A percentile compares a stretch with the other conserved stretches of the same genome.
Conservation (phyloP, 768 basidiomycete species). For the Tricholoma hemisulphureum region DNA sequence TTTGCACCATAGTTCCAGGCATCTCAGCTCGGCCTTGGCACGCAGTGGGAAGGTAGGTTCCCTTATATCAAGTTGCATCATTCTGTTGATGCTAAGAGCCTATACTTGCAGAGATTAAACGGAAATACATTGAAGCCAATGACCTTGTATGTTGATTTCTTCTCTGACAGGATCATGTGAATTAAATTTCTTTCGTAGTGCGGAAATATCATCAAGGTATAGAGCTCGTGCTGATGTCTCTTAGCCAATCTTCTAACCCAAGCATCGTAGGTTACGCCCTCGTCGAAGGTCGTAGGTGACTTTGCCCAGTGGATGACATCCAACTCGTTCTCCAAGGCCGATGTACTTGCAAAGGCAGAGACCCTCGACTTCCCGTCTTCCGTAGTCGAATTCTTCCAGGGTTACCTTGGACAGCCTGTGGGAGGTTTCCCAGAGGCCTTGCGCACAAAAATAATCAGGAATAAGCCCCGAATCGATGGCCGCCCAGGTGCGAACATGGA, state of each 20-base stretch:
- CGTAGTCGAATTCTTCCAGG: slow-evolving; percentile 98
- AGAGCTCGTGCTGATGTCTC: background rate
- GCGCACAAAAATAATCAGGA: slow-evolving; percentile 86
- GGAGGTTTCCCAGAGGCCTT: slow-evolving; percentile 99
- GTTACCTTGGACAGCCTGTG: slow-evolving; percentile 95
- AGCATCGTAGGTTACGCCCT: slow-evolving; percentile 78
- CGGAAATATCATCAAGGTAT: slow-evolving; percentile 92
- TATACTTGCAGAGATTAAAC: slow-evolving; percentile 75
- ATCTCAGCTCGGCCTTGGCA: slow-evolving; percentile 92
- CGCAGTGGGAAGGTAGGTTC: slow-evolving; percentile 82
- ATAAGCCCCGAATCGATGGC: slow-evolving; percentile 90
- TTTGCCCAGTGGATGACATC: slow-evolving; percentile 99
- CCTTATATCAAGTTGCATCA: slow-evolving; percentile 9
- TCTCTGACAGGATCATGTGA: slow-evolving; percentile 6
- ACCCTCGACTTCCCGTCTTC: slow-evolving; percentile 96
- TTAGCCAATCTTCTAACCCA: background rate
- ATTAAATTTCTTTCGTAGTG: slow-evolving; percentile 49
- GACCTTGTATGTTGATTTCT: slow-evolving; percentile 61
- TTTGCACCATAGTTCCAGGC: slow-evolving; percentile 84
- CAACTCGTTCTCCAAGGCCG: slow-evolving; percentile 82
- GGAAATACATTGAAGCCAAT: slow-evolving; percentile 98
- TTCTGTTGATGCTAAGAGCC: slow-evolving; percentile 7
- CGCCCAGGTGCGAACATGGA: slow-evolving; percentile 88
- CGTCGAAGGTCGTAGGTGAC: slow-evolving; percentile 98
- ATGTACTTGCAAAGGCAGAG: slow-evolving; percentile 84